phyloP scores from a whole-genome alignment of 176 grass and related monocot genomes.

The Musa troglodytarum region DNA sequence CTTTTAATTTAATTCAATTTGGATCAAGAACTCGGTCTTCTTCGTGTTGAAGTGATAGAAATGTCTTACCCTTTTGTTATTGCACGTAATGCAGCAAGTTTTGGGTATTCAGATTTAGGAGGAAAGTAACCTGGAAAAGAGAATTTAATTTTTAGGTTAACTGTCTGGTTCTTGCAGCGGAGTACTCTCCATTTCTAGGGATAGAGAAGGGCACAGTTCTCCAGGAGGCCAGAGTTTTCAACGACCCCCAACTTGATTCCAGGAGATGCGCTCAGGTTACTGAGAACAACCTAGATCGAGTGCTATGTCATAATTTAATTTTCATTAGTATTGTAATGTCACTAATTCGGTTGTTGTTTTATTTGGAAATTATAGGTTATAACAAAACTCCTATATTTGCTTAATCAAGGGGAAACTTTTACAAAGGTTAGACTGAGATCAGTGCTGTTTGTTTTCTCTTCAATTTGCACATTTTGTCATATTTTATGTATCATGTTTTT shows the following conservation, averaged over 20 bases:
- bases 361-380: slow-evolving; percentile 49
- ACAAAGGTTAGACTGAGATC: slow-evolving; percentile 50
- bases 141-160: no score
- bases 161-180: slow-evolving; percentile 37
- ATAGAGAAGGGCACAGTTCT: slow-evolving; percentile 95
- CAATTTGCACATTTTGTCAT: no score
- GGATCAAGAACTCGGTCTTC: no score
- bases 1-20: no score
- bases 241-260: slow-evolving; percentile 87
- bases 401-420: slow-evolving; percentile 97
- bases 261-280: slow-evolving; percentile 86
- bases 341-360: background rate
- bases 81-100: no score
- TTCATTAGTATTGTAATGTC: background rate
- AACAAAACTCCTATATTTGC: slow-evolving; percentile 94
- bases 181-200: slow-evolving; percentile 90
- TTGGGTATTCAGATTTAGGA: no score
- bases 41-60: no score
- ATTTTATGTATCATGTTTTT: no score
- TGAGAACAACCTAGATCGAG: background rate
- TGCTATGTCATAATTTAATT: background rate
- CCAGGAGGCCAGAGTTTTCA: slow-evolving; percentile 93
- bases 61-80: no score
- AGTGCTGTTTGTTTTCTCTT: no score
- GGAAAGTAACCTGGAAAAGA: no score